Evolutionary conservation across 1,284 basidiomycete species (phyloP), one percentile per base, ranked within the genome.

Genomic region (Cryptococcus maquisensis): DNA sequence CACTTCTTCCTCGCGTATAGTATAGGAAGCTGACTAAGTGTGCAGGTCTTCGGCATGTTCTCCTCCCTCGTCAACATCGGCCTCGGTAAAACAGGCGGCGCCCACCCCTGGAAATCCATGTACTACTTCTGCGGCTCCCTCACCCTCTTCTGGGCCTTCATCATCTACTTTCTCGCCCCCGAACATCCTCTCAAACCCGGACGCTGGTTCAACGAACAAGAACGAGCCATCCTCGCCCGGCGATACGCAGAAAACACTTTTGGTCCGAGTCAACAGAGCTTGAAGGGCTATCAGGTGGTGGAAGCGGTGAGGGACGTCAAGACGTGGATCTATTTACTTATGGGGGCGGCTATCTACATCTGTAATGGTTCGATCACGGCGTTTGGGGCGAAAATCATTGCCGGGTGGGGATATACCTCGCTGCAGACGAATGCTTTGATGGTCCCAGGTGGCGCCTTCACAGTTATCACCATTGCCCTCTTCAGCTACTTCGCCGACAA

Each of bases 21-120:
- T 4, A 16, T 7, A 37, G n/a, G n/a, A n/a, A 26, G 15, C 18
- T 32, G 23, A 28, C 43, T 20, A 32, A 3, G 26, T 23, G 36
- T 48, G n/a, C 37, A 59, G 65, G 63, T 75, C 26, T 73, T 73
- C 60, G 63, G 60, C 46, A 73, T 74, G 66, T 75, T 80, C 53
- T 69, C 69, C 2, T 78, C 79, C 9, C 63, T 79, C 18, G 69
- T 81, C 63, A 80, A 80, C 68, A 80, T 78, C 54, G 79, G 78
- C 1, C 65, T 81, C 3, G 79, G 77, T 0, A 72, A 74, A 10
- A 68, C 68, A 0, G 63, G 65, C 6, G 67, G 74, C 1, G 54
- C 71, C 8, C 67, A 74, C 18, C 71, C 77, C 0, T 81, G 80
- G 80, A 80, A 80, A 64, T 75, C 76, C 57, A 76, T 81, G 73